Conservation (phyloP, 306 rosid genomes). For the Cicer bijugum region DNA sequence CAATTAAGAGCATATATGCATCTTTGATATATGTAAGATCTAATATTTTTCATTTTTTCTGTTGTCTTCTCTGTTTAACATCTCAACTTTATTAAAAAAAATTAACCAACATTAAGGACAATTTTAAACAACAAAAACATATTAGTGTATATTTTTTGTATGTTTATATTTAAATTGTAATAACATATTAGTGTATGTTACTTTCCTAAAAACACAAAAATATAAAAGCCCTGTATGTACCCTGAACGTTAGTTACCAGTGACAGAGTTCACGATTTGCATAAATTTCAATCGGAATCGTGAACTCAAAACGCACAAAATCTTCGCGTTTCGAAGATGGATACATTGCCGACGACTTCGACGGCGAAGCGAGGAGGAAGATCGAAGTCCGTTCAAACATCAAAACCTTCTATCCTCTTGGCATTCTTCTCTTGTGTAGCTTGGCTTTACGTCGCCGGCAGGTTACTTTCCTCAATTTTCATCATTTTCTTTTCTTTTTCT, state of each 20-base stretch:
- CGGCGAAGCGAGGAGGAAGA: slow-evolving; percentile 73
- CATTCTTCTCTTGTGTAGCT: slow-evolving; percentile 92
- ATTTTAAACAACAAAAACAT: no score
- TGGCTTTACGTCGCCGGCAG: slow-evolving; percentile 99
- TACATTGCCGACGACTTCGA: slow-evolving; percentile 65
- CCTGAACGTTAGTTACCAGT: not conserved
- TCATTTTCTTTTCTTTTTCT: not conserved
- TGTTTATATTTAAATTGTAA: no score
- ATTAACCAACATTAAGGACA: no score
- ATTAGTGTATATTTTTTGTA: no score
- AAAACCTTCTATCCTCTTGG: slow-evolving; percentile 76
- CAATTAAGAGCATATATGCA: no score
- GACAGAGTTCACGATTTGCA: not conserved
- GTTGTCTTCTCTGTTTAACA: no score
- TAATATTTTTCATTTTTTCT: no score
- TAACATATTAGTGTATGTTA: not conserved
- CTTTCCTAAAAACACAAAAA: not conserved
- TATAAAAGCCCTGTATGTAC: not conserved
- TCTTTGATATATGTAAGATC: no score
- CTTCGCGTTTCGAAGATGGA: slow-evolving; percentile 55
- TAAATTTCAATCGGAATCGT: not conserved
- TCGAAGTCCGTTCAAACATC: slow-evolving; percentile 74
- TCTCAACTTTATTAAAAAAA: no score
- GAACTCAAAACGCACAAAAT: not conserved
- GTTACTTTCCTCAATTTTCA: slow-evolving; percentile 42